Base-by-base conservation (phyloP, 1,284 basidiomycete species). In the Neonothopanus nambi region DNA sequence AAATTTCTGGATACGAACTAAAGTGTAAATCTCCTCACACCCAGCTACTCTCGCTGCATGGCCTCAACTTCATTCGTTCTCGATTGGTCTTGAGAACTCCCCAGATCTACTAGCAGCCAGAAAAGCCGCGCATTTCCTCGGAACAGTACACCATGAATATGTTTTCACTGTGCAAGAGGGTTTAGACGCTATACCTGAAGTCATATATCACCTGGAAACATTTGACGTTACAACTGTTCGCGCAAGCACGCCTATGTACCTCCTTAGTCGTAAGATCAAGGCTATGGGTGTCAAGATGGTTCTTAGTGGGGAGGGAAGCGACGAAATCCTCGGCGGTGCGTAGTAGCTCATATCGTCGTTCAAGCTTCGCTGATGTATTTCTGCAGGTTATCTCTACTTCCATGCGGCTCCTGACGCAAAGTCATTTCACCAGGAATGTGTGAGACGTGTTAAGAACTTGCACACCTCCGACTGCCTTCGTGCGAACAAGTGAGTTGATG, bases 201-300 rank as follows among this genome's bases (percentile, higher is more conserved):
- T 99, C 58, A 98, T 99, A 64, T 91, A 98, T 74, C 97, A 99
- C 70, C 84, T 99, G 42, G 97, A 99, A 78, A 99, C 97, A 1
- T 99, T 94, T 74, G 97, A 99, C 69, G 97, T 99, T 51, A 99
- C 97, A 35, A 99, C 97, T 15, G 94, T 98, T 50, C 90, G 97
- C 54, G 97, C 97, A 4, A 95, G 92, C 63, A 98, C 96, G 5
- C 96, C 97, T 15, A 96, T 96, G 94, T 96, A 96, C 70, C 84
- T 99, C 33, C 84, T 99, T 56, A 94, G 91, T 69, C 84, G 97
- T 54, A 99, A 99, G 78, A 97, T 99, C 80, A 99, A 99, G 77
- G 96, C 97, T 2, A 99, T 95, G 91, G 97, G 97, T 59, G 97
- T 99, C 59, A 99, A 99, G 79, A 99, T 99, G 97, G 97, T 99